Evolutionary conservation across 108 stramenopile species (phyloP).

Genomic region (Cyclostephanos invisitatus): DNA sequence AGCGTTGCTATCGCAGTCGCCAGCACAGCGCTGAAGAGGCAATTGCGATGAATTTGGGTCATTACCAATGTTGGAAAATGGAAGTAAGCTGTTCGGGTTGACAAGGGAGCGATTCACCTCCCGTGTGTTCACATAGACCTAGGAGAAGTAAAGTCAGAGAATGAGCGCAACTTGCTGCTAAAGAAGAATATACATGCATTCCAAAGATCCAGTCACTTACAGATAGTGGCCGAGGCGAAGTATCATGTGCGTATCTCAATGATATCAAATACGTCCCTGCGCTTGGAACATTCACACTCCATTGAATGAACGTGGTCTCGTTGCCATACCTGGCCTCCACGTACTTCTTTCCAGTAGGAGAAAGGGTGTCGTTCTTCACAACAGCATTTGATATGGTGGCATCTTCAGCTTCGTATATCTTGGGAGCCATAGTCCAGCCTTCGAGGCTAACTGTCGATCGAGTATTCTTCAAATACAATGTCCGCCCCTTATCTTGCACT

Average conservation of each 20-base stretch:
- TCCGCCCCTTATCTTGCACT: conserved; percentile 48
- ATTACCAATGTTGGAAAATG: not conserved
- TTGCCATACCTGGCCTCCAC: conserved; percentile 22
- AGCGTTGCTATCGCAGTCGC: conserved; percentile 39
- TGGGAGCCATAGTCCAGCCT: conserved; percentile 28
- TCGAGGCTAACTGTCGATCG: conserved; percentile 46
- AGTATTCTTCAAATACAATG: conserved; percentile 53
- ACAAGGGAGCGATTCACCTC: not conserved
- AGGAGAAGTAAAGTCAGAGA: not conserved
- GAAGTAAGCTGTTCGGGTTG: conserved; percentile 15
- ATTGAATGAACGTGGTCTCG: conserved; percentile 22
- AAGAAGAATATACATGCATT: not conserved
- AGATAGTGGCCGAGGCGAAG: conserved; percentile 27
- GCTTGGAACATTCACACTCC: conserved; percentile 33
- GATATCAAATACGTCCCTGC: conserved; percentile 27
- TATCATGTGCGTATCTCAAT: conserved; percentile 34
- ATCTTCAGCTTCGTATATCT: conserved; percentile 42
- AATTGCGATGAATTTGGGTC: conserved; percentile 7
- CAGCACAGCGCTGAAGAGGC: conserved; percentile 38
- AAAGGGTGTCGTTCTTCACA: conserved; percentile 14
- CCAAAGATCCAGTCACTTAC: not conserved
- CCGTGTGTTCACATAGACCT: conserved; percentile 13
- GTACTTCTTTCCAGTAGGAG: conserved; percentile 21
- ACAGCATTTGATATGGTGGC: conserved; percentile 28
- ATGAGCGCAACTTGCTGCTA: not conserved